phyloP scores from a whole-genome alignment of 2,329 filamentous ascomycete genomes.

The Ampelomyces quisqualis region DNA sequence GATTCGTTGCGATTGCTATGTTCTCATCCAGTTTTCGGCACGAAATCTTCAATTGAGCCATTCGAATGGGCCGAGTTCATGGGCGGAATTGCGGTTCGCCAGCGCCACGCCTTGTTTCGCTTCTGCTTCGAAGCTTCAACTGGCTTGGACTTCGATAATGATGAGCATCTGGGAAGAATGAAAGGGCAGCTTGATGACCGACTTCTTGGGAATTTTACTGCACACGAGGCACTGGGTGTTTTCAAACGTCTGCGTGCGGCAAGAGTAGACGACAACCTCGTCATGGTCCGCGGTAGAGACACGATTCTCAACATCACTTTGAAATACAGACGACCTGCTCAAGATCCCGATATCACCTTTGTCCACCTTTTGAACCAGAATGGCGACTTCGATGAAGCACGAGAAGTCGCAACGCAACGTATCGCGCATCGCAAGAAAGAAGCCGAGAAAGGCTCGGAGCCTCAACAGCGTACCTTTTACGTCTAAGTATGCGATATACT shows the following conservation, averaged over 20 bases:
- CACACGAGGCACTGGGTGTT: constrained; percentile 19
- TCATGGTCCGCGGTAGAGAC: constrained; percentile 2
- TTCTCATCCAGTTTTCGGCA: constrained; percentile 6
- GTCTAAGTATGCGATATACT: constrained; percentile 31
- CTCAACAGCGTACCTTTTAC: constrained; percentile 31
- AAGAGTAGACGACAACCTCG: constrained; percentile 19
- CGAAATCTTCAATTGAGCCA: not conserved
- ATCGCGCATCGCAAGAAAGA: not conserved
- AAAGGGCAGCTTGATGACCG: constrained; percentile 3
- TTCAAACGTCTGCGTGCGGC: constrained; percentile 22
- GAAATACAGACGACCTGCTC: not conserved
- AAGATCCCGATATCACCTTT: constrained; percentile 19
- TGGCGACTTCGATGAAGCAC: not conserved
- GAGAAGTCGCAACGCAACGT: not conserved
- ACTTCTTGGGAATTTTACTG: constrained; percentile 13
- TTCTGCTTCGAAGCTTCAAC: constrained; percentile 16
- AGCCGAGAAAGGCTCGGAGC: constrained; percentile 24
- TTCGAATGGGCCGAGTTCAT: constrained; percentile 8
- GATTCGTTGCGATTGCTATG: constrained; percentile 7
- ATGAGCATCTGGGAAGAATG: constrained; percentile 15
- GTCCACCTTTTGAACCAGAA: not conserved
- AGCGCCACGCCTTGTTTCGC: constrained; percentile 21
- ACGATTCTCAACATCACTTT: constrained; percentile 7
- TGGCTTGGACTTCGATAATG: constrained; percentile 19
- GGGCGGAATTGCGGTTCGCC: constrained; percentile 5